Conservation (phyloP, 805 yeast genomes). For the Candida ficus region DNA sequence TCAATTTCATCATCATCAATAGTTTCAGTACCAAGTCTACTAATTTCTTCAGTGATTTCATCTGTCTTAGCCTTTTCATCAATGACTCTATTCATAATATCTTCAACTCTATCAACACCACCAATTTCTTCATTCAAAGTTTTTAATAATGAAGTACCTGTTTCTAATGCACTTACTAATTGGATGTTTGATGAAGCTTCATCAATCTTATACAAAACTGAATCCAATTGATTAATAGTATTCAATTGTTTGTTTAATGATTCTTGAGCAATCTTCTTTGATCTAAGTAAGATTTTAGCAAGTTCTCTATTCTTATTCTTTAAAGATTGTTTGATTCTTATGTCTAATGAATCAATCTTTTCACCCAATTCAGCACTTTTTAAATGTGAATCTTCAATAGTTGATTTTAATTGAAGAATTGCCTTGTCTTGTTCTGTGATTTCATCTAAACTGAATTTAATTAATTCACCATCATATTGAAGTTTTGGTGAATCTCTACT, state of each 20-base stretch:
- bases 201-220: conserved; percentile 37
- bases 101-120: conserved; percentile 38
- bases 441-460: conserved; percentile 17
- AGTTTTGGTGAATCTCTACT: conserved; percentile 18
- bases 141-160: conserved; percentile 31
- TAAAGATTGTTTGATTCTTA: conserved; percentile 19
- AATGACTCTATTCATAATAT: conserved; percentile 34
- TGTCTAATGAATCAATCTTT: conserved; percentile 15
- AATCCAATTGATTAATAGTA: conserved; percentile 32
- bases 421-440: conserved; percentile 31
- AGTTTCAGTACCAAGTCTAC: conserved; percentile 19
- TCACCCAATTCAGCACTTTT: conserved; percentile 20
- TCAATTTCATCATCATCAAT: conserved; percentile 29
- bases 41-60: conserved; percentile 32
- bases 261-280: conserved; percentile 31
- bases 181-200: conserved; percentile 36
- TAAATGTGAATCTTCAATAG: conserved; percentile 18
- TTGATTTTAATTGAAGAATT: conserved; percentile 29
- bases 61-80: conserved; percentile 34
- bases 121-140: conserved; percentile 37
- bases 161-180: conserved; percentile 32
- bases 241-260: conserved; percentile 28
- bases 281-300: conserved; percentile 30
- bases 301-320: conserved; percentile 22
- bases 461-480: conserved; percentile 14